These are phyloP conservation scores for Hirschfeldia incana DNA, from an alignment of 345 rosid species.

Conservation along the genomic window DNA sequence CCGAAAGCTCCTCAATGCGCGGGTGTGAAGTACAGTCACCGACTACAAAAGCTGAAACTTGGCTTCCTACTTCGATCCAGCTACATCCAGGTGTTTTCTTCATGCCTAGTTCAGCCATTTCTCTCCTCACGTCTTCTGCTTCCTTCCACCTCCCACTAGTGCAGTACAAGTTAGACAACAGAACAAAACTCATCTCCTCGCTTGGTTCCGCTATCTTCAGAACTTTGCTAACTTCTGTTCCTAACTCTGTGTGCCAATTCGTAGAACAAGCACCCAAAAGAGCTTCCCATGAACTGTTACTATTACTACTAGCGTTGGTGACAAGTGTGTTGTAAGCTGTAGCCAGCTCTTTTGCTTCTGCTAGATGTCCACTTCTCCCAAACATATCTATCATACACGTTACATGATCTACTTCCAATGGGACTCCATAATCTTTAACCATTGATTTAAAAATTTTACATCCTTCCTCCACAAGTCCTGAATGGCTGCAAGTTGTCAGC, in stretches of 20 bases:
- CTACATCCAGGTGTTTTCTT: constrained; percentile 78
- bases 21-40: constrained; percentile 45
- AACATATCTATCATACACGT: constrained; percentile 81
- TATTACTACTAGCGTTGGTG: neutral
- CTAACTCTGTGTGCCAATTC: constrained; percentile 47
- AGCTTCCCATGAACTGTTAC: constrained; percentile 44
- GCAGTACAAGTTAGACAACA: constrained; percentile 69
- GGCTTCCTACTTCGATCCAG: constrained; percentile 69
- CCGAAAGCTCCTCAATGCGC: constrained; percentile 38
- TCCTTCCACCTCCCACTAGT: constrained; percentile 66
- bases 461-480: constrained; percentile 67
- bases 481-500: constrained; percentile 77
- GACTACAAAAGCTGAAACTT: constrained; percentile 51
- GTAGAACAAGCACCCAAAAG: constrained; percentile 65
- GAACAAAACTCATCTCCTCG: constrained; percentile 63
- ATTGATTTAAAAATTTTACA: constrained; percentile 47
- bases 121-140: constrained; percentile 71
- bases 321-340: constrained; percentile 12
- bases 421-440: constrained; percentile 45
- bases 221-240: constrained; percentile 46
- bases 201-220: constrained; percentile 43
- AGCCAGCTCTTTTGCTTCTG: constrained; percentile 56
- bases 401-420: constrained; percentile 60
- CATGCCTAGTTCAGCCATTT: constrained; percentile 60
- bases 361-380: constrained; percentile 63